Evolutionary conservation across 2,329 filamentous ascomycete species (phyloP).

Genomic region (Colletotrichum chlorophyti): DNA sequence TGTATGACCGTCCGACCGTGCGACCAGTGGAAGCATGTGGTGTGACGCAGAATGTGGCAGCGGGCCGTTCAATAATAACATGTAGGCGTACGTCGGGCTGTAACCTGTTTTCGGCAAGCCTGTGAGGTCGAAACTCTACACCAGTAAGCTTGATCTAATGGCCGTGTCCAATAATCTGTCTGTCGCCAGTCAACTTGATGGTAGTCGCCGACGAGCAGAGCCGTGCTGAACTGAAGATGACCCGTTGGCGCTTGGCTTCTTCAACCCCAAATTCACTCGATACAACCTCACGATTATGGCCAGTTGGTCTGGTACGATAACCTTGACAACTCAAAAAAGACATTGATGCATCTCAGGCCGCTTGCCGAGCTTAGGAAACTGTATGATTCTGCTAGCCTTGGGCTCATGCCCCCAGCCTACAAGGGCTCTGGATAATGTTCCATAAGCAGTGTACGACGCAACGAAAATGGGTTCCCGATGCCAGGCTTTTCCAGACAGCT

Average conservation of each 20-base stretch:
- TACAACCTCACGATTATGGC: too few relatives aligned
- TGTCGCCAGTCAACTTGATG: not conserved
- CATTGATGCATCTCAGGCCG: too few relatives aligned
- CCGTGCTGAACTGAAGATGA: too few relatives aligned
- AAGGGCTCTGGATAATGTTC: not conserved
- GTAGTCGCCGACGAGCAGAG: too few relatives aligned
- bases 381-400: too few relatives aligned
- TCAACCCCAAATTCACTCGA: too few relatives aligned
- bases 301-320: too few relatives aligned
- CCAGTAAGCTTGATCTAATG: not conserved
- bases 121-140: not conserved
- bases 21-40: not conserved
- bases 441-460: not conserved
- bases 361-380: too few relatives aligned
- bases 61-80: not conserved
- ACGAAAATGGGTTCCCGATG: not conserved
- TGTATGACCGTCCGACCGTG: constrained; percentile 14
- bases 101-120: not conserved
- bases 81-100: not conserved
- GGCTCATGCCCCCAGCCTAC: too few relatives aligned
- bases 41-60: not conserved
- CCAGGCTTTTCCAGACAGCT: constrained; percentile 6
- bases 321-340: too few relatives aligned
- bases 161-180: not conserved
- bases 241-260: too few relatives aligned